phyloP scores from a whole-genome alignment of 345 rosid genomes.

The Arabis alpina region DNA sequence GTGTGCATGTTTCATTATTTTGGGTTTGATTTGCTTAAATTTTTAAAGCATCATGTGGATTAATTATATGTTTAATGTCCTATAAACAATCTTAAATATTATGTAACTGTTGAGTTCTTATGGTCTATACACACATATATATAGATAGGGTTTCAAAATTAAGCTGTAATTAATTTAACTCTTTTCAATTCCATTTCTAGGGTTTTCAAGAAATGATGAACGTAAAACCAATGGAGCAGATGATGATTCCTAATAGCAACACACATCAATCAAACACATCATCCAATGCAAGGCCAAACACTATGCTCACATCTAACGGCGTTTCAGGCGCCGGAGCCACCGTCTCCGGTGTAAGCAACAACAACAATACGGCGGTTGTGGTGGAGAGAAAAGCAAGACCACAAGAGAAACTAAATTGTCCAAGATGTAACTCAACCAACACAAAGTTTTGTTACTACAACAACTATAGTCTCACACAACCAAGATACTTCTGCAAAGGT shows the following conservation, averaged over 20 bases:
- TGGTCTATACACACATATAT: background rate
- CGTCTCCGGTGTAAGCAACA: constrained; percentile 35
- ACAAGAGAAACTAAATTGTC: constrained; percentile 72
- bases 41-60: background rate
- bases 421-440: constrained; percentile 85
- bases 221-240: constrained; percentile 47
- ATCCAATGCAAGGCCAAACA: constrained; percentile 37
- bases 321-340: constrained; percentile 28
- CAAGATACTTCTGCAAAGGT: constrained; percentile 87
- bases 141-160: constrained; percentile 10
- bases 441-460: constrained; percentile 95
- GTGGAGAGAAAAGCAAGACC: constrained; percentile 44
- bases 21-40: background rate
- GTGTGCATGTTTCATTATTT: constrained; percentile 22
- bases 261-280: constrained; percentile 40
- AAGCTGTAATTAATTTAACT: constrained; percentile 10
- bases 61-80: background rate
- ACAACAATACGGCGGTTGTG: constrained; percentile 34
- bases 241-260: constrained; percentile 38
- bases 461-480: constrained; percentile 90
- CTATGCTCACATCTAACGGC: constrained; percentile 32
- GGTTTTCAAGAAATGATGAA: constrained; percentile 48
- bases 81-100: background rate
- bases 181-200: constrained; percentile 14
- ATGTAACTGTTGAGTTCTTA: background rate